Base-by-base conservation (phyloP, 192 early-diverging fungal species). In the Spizellomyces sp. region DNA sequence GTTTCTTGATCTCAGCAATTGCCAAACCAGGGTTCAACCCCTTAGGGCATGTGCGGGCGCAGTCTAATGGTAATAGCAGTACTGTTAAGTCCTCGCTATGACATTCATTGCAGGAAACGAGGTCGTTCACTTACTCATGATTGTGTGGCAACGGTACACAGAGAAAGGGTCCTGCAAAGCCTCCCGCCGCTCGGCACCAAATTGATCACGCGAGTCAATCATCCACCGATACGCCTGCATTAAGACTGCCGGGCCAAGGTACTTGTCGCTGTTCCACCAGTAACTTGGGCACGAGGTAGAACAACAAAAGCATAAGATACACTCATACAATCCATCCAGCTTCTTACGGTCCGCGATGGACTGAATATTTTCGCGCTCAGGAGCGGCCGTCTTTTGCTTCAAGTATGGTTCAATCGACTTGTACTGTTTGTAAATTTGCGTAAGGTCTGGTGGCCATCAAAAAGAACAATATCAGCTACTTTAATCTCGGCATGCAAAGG, bases 141-240 rank as follows among this genome's bases (percentile, higher is more conserved):
- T 98, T 66, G 96, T 97, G 85, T 98, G 96, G 90, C 96, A 98
- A 57, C 95, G 92, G 87, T 97, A 98, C 6, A 96, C 89, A n/a
- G 93, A 93, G 90, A 95, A 96, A 43, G 93, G 85, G 80, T 96
- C 95, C 78, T 98, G 95, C 74, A 98, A 83, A 52, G 88, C 87
- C 62, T 86, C 87, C 67, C 95, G 89, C 70, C 96, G 90, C 77
- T 97, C 92, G 64, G 76, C 62, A 45, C 91, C 90, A 74, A 90
- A 92, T 75, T 98, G 92, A 82, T 98, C 96, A 77, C 96, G 92
- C 54, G 91, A 92, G 81, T 98, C 96, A 66, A 89, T 88, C 92
- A 98, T 98, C 96, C 96, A 98, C 77, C 96, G 93, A 86, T 98
- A 98, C 59, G 95, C 93, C 86, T 96, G 95, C 87, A 98, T 90